Percentiles rank a stretch among this genome's conserved stretches.
Evolutionary conservation across 1,139 yeast species (phyloP).

Genomic region (Sugiyamaella japonica): DNA sequence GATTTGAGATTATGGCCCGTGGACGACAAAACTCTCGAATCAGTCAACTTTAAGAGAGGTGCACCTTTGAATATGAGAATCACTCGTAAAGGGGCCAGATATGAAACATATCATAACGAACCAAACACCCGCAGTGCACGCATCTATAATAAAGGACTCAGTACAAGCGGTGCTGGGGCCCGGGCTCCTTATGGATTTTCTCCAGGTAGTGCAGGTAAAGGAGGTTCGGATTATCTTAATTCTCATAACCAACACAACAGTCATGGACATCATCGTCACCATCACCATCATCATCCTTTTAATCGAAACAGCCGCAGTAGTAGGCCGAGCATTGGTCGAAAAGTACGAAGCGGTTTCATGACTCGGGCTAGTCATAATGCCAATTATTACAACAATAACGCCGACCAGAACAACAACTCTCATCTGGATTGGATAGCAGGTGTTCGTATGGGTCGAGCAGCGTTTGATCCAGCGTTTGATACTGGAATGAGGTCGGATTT

Average conservation of each 20-base stretch:
- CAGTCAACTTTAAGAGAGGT: slow-evolving; percentile 54
- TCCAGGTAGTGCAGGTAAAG: slow-evolving; percentile 14
- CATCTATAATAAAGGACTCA: slow-evolving; percentile 7
- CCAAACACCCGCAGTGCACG: slow-evolving; percentile 38
- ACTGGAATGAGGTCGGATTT: slow-evolving; percentile 26
- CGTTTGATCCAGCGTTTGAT: slow-evolving; percentile 41
- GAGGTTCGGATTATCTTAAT: background rate
- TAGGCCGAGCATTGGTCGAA: background rate
- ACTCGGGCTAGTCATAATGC: slow-evolving; percentile 10
- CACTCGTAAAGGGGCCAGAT: slow-evolving; percentile 47
- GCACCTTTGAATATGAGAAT: slow-evolving; percentile 43
- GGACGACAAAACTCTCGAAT: slow-evolving; percentile 56
- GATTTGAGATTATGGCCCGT: slow-evolving; percentile 84
- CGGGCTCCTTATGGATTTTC: slow-evolving; percentile 7
- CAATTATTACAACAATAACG: slow-evolving; percentile 3
- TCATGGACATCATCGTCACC: slow-evolving; percentile 11
- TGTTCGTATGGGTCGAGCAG: slow-evolving; percentile 68
- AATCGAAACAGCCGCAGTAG: slow-evolving; percentile 13
- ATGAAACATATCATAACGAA: slow-evolving; percentile 53
- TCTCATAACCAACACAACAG: background rate
- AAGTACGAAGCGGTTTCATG: slow-evolving; percentile 5
- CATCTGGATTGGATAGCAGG: slow-evolving; percentile 95
- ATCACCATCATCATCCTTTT: background rate
- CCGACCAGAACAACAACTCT: slow-evolving; percentile 43
- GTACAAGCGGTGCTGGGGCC: slow-evolving; percentile 1